Base-by-base conservation (phyloP, 139 green algal species). In the Picochlorum sp. region DNA sequence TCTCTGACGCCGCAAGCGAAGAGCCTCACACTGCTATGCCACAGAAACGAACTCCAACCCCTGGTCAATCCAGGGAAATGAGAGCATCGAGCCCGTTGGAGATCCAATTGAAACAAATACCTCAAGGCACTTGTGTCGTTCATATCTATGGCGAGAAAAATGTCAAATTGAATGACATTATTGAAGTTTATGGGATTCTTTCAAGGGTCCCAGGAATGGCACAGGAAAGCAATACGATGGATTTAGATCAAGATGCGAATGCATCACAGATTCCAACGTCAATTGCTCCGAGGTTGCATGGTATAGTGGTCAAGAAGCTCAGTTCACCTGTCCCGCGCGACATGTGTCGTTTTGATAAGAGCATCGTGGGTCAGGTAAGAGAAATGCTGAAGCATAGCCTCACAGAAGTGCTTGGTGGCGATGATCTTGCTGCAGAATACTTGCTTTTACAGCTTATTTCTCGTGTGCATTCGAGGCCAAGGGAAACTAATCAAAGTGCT, bases 361-460 rank as follows among this genome's bases (percentile, higher is more conserved):
- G 15, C 0, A 21, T 21, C 2, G 15, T 69, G 20, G 37, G 24
- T 0, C 30, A 62, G 15, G 64, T 57, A 0, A 63, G 70, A 0
- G 32, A 21, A 4, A 32, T 64, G 13, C 47, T 37, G 6, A 37
- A 71, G 23, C 63, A 65, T n/a, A 66, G 71, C 44, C 63, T 76
- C 8, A 72, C 63, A 4, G 45, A 56, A 41, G 70, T 78, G 16
- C 71, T 92, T 4, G 83, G 78, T 14, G 83, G 83, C 6, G 85
- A 93, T 67, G 45, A 50, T 26, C 70, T 93, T 45, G 81, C 81
- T 18, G 86, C 86, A 6, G 85, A 92, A 76, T 92, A 88, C 63
- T 41, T 89, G 38, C 70, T 93, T 24, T 56, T 90, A 60, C 67
- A 66, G n/a, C n/a, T 66, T 18, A 45, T 66, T 21, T 7, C 55